phyloP scores from a whole-genome alignment of 2,329 filamentous ascomycete genomes.

The Alternaria rosae region DNA sequence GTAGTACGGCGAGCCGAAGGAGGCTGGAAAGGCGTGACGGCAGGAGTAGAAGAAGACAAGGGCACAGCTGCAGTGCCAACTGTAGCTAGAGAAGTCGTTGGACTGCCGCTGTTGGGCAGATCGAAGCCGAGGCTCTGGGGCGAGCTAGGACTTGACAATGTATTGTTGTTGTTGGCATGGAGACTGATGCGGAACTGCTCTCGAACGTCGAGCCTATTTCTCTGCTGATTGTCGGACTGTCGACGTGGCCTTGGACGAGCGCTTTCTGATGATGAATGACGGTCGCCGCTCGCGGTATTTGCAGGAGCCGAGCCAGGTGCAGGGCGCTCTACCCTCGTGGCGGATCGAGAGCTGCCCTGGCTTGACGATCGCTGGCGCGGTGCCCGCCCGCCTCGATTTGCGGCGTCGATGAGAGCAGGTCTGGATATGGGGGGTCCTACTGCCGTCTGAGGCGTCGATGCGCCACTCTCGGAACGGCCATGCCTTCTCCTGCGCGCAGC shows the following conservation, averaged over 20 bases:
- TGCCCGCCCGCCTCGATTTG: conserved; percentile 38
- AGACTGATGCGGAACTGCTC: conserved; percentile 43
- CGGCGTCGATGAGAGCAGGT: conserved; percentile 56
- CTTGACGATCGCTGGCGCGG: conserved; percentile 56
- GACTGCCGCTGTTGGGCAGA: conserved; percentile 33
- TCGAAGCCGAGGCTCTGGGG: conserved; percentile 40
- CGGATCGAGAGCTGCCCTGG: conserved; percentile 54
- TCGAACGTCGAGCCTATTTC: conserved; percentile 49
- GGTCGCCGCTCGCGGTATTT: conserved; percentile 57
- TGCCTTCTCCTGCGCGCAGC: conserved; percentile 41
- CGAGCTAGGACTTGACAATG: conserved; percentile 40
- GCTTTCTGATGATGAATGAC: conserved; percentile 38
- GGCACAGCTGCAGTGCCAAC: conserved; percentile 31
- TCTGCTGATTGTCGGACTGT: conserved; percentile 55
- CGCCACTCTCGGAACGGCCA: conserved; percentile 45
- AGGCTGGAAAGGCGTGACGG: conserved; percentile 21
- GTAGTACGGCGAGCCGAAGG: conserved; percentile 42
- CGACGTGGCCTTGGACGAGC: conserved; percentile 40
- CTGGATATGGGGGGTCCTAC: conserved; percentile 55
- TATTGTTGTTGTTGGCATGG: conserved; percentile 17
- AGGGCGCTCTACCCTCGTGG: conserved; percentile 43
- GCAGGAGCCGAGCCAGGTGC: conserved; percentile 33
- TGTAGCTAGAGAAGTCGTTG: conserved; percentile 35
- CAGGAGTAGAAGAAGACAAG: conserved; percentile 24
- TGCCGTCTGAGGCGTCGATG: conserved; percentile 41